phyloP scores from a whole-genome alignment of 129 eudicot genomes.

The Smallanthus sonchifolius region DNA sequence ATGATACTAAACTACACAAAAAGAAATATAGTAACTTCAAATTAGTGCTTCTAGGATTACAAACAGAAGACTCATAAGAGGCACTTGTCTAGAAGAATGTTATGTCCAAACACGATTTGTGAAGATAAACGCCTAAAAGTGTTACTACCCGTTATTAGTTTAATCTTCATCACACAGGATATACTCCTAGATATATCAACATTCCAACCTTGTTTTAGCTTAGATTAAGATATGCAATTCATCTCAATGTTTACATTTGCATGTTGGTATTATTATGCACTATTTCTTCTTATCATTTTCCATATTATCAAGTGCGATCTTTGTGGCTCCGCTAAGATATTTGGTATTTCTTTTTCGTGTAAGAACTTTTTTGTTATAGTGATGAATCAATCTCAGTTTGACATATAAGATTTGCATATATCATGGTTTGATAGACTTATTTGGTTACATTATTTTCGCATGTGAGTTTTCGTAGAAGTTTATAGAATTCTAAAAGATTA shows the following conservation, averaged over 20 bases:
- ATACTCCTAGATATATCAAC: no score
- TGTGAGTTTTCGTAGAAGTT: neutral
- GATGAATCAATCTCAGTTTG: neutral
- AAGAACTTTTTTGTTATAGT: neutral
- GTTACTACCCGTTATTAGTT: neutral
- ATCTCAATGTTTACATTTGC: no score
- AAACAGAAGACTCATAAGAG: neutral
- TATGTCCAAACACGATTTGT: conserved; percentile 4
- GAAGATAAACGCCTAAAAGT: neutral
- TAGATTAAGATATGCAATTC: no score
- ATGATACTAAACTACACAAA: neutral
- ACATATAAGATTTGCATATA: neutral
- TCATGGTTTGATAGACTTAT: neutral
- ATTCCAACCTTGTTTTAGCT: no score
- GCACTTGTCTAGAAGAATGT: neutral
- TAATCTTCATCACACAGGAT: no score
- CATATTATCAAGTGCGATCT: no score
- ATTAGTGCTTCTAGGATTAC: neutral
- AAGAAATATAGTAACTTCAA: neutral
- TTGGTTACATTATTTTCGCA: neutral
- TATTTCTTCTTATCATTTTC: no score
- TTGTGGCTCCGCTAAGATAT: neutral
- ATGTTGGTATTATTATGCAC: no score
- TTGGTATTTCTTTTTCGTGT: neutral
- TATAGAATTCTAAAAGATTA: neutral